phyloP scores from a whole-genome alignment of 1,139 yeast genomes.

The Scheffersomyces quercinus region DNA sequence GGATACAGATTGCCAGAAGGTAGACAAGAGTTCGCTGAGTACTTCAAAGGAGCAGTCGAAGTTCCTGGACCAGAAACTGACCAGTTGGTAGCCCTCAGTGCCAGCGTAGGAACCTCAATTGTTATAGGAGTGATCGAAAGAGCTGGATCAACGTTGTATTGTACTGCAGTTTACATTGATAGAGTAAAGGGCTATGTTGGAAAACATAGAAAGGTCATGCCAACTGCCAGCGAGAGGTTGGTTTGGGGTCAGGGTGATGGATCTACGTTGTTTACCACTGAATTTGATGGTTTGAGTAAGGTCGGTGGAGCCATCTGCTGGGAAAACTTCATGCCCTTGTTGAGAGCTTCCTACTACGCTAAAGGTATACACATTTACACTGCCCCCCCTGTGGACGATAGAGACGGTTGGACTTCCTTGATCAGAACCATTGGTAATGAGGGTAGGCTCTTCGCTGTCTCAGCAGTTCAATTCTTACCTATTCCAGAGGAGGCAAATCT shows the following conservation, averaged over 20 bases:
- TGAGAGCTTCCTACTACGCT: slow-evolving; percentile 37
- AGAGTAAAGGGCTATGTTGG: slow-evolving; percentile 33
- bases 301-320: slow-evolving; percentile 44
- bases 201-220: slow-evolving; percentile 39
- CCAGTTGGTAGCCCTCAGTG: slow-evolving; percentile 22
- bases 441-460: slow-evolving; percentile 29
- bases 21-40: slow-evolving; percentile 31
- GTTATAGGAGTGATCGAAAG: slow-evolving; percentile 35
- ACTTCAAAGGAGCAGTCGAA: slow-evolving; percentile 26
- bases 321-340: slow-evolving; percentile 39
- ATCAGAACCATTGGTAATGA: slow-evolving; percentile 35
- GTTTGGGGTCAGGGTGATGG: slow-evolving; percentile 47
- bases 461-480: slow-evolving; percentile 32
- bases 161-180: slow-evolving; percentile 33
- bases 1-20: slow-evolving; percentile 39
- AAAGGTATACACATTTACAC: slow-evolving; percentile 35
- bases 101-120: slow-evolving; percentile 22
- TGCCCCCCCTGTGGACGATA: slow-evolving; percentile 43
- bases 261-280: slow-evolving; percentile 33
- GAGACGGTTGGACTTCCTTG: slow-evolving; percentile 34
- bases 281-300: slow-evolving; percentile 25
- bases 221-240: slow-evolving; percentile 40
- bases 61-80: slow-evolving; percentile 30
- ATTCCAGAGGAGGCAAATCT: slow-evolving; percentile 11
- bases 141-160: slow-evolving; percentile 34